Percentiles rank a stretch among this genome's conserved stretches.
These are phyloP conservation scores for Exophiala alcalophila DNA, from an alignment of 2,329 filamentous ascomycete species.

Conservation along the genomic window DNA sequence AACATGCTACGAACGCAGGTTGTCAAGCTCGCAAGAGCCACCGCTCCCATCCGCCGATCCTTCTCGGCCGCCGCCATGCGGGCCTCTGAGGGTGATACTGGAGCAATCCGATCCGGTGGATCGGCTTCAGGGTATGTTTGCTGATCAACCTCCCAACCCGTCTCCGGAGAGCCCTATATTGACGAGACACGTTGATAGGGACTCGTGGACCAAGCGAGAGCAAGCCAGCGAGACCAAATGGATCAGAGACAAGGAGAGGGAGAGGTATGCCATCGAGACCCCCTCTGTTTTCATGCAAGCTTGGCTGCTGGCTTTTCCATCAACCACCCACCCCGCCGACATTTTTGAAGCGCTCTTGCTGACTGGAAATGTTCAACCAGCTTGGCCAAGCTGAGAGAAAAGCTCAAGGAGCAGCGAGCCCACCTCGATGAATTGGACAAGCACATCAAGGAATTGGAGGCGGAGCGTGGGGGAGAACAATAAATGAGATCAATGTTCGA, in stretches of 20 bases:
- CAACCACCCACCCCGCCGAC: too few species aligned
- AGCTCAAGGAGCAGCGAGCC: slow-evolving; percentile 71
- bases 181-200: slow-evolving; percentile 52
- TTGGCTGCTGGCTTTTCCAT: too few species aligned
- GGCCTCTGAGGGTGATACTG: slow-evolving; percentile 70
- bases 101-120: slow-evolving; percentile 44
- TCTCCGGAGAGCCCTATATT: neutral
- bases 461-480: slow-evolving; percentile 64
- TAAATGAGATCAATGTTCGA: slow-evolving; percentile 10
- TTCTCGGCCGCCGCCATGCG: slow-evolving; percentile 62
- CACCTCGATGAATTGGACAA: slow-evolving; percentile 81
- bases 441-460: slow-evolving; percentile 84
- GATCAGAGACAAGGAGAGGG: slow-evolving; percentile 82
- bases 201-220: slow-evolving; percentile 91
- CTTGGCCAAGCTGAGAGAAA: slow-evolving; percentile 66
- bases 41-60: slow-evolving; percentile 49
- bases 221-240: slow-evolving; percentile 79
- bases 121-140: slow-evolving; percentile 38
- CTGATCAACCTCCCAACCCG: neutral
- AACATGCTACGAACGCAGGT: slow-evolving; percentile 68
- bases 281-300: too few species aligned
- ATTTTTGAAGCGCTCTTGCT: neutral
- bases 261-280: slow-evolving; percentile 59
- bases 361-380: slow-evolving; percentile 36
- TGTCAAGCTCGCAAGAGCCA: slow-evolving; percentile 56